These are phyloP conservation scores for Aspergillus calidoustus DNA, from an alignment of 2,329 filamentous ascomycete genomes.

Conservation along the genomic window DNA sequence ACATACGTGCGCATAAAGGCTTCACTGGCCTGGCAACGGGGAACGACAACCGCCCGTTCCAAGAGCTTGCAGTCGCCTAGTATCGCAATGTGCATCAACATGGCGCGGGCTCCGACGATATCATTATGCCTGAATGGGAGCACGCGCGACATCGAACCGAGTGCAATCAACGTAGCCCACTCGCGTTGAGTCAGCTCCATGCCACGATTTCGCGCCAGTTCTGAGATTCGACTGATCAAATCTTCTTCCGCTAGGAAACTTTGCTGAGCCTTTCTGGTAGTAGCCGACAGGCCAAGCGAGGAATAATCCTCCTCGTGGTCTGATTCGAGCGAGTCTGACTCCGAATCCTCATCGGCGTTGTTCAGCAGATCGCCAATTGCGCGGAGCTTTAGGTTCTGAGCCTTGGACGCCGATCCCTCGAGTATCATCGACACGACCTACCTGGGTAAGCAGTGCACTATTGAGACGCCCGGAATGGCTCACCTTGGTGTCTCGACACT, in stretches of 20 bases:
- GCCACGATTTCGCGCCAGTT: background rate
- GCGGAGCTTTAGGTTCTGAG: background rate
- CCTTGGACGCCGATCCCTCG: slow-evolving; percentile 18
- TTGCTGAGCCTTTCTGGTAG: no score
- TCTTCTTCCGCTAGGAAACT: background rate
- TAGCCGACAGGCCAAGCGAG: no score
- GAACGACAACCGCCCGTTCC: slow-evolving; percentile 20
- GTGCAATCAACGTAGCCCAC: slow-evolving; percentile 22
- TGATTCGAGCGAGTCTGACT: background rate
- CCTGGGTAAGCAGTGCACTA: background rate
- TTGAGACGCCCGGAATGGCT: background rate
- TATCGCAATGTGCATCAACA: slow-evolving; percentile 29
- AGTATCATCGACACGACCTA: slow-evolving; percentile 29
- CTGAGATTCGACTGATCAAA: background rate
- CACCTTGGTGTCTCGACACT: slow-evolving; percentile 68
- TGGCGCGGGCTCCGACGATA: slow-evolving; percentile 12
- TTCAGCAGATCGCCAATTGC: background rate
- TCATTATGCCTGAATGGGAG: background rate
- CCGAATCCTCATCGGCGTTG: no score
- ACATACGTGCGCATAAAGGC: slow-evolving; percentile 44
- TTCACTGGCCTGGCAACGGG: background rate
- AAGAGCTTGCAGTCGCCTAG: slow-evolving; percentile 26
- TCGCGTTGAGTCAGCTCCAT: slow-evolving; percentile 28
- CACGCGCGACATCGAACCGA: slow-evolving; percentile 22
- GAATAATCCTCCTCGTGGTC: background rate